phyloP scores from a whole-genome alignment of 1,139 yeast genomes.

The Starmera stellimalicola region DNA sequence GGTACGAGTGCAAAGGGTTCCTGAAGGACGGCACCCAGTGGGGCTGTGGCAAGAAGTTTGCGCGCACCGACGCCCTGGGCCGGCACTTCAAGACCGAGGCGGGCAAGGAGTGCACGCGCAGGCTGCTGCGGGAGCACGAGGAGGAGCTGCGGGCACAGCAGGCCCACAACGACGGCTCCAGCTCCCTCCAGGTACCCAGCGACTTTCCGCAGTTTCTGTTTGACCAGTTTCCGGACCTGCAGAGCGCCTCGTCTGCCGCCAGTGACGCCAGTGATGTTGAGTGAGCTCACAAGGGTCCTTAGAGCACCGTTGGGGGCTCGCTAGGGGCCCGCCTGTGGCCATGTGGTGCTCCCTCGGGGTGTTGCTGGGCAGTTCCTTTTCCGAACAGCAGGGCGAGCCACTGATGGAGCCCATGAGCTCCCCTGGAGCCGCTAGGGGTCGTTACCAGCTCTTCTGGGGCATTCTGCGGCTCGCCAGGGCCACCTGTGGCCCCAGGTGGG shows the following conservation, averaged over 20 bases:
- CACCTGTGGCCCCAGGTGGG: no score
- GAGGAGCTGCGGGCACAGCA: conserved; percentile 19
- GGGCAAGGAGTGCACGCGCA: conserved; percentile 75
- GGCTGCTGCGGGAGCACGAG: conserved; percentile 62
- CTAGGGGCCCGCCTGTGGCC: no score
- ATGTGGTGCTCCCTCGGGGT: no score
- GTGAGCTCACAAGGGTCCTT: no score
- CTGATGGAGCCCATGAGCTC: no score
- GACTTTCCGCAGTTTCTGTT: neutral
- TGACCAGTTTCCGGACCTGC: conserved; percentile 1
- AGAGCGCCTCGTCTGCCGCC: neutral
- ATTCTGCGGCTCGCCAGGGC: no score
- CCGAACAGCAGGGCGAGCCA: no score
- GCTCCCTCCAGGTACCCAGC: neutral
- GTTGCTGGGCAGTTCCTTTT: no score
- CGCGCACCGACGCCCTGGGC: conserved; percentile 90
- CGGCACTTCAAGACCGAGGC: conserved; percentile 93
- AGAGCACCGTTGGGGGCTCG: no score
- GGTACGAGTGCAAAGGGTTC: conserved; percentile 73
- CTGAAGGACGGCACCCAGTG: conserved; percentile 54
- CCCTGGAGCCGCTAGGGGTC: no score
- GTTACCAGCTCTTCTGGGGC: no score
- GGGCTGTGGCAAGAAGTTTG: conserved; percentile 93
- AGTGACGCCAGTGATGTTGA: conserved; percentile 1
- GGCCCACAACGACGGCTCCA: neutral